Conservation (phyloP, 139 green algal species). For the Chlamydomonas applanata region DNA sequence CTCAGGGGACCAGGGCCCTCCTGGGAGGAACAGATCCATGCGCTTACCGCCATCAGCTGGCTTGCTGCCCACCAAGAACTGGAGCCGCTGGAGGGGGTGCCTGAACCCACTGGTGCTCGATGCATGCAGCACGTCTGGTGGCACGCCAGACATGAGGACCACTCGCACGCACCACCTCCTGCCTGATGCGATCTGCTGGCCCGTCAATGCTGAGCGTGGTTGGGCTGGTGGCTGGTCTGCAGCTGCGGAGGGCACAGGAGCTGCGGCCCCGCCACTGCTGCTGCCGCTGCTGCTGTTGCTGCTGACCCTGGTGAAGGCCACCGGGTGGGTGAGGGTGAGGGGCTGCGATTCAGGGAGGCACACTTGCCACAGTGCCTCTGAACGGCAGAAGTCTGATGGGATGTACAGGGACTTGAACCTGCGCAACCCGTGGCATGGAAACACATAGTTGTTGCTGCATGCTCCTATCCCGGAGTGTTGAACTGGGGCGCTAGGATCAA, state of each 20-base stretch:
- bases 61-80: slow-evolving; percentile 40
- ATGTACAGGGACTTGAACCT: slow-evolving; percentile 64
- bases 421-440: too few relatives aligned
- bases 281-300: neutral
- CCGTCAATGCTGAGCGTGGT: slow-evolving; percentile 1
- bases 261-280: neutral
- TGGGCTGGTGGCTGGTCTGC: too few relatives aligned
- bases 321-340: slow-evolving; percentile 26
- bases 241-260: too few relatives aligned
- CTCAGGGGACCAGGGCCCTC: slow-evolving; percentile 40
- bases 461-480: too few relatives aligned
- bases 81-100: slow-evolving; percentile 38
- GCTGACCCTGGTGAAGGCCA: slow-evolving; percentile 31
- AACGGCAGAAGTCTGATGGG: slow-evolving; percentile 35
- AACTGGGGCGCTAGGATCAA: too few relatives aligned
- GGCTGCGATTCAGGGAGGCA: neutral
- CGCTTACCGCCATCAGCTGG: slow-evolving; percentile 21
- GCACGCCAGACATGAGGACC: slow-evolving; percentile 38
- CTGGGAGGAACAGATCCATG: slow-evolving; percentile 14
- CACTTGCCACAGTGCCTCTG: too few relatives aligned
- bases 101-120: too few relatives aligned
- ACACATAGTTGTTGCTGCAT: too few relatives aligned
- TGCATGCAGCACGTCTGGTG: slow-evolving; percentile 9
- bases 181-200: slow-evolving; percentile 17
- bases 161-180: slow-evolving; percentile 39